Conservation (phyloP, 106 monocot species). For the Platanthera guangdongensis region DNA sequence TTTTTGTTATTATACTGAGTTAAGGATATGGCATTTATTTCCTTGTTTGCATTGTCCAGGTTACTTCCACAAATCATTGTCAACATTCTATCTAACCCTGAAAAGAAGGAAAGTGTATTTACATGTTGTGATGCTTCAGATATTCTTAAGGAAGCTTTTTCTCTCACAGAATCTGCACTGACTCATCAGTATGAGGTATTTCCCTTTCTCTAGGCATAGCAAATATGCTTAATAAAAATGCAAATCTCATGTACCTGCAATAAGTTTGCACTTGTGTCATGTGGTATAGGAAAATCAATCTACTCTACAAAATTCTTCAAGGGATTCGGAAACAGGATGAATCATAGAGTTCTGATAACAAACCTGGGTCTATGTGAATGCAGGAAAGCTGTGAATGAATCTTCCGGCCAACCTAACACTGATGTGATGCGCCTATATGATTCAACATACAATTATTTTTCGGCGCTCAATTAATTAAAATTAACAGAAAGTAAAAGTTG, state of each 20-base stretch:
- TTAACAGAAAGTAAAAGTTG: too few species aligned
- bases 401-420: too few species aligned
- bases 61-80: conserved; percentile 49
- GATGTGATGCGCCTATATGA: too few species aligned
- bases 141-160: conserved; percentile 70
- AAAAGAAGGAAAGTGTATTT: conserved; percentile 48
- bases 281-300: neutral
- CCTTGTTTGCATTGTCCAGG: conserved; percentile 26
- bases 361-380: too few species aligned
- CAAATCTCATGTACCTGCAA: neutral
- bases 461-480: too few species aligned
- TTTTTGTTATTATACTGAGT: neutral
- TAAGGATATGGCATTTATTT: neutral
- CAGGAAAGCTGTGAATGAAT: too few species aligned
- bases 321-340: too few species aligned
- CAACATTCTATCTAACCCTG: conserved; percentile 45
- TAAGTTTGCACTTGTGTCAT: neutral
- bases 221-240: neutral
- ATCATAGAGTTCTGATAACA: too few species aligned
- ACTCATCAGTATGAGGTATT: conserved; percentile 91
- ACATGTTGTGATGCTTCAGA: conserved; percentile 68
- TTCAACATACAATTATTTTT: too few species aligned
- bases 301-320: neutral
- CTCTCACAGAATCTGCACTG: conserved; percentile 74
- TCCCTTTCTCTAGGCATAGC: conserved; percentile 11